These are phyloP conservation scores for Sporothrix schenckii DNA, from an alignment of 2,329 filamentous ascomycete genomes.

Conservation along the genomic window DNA sequence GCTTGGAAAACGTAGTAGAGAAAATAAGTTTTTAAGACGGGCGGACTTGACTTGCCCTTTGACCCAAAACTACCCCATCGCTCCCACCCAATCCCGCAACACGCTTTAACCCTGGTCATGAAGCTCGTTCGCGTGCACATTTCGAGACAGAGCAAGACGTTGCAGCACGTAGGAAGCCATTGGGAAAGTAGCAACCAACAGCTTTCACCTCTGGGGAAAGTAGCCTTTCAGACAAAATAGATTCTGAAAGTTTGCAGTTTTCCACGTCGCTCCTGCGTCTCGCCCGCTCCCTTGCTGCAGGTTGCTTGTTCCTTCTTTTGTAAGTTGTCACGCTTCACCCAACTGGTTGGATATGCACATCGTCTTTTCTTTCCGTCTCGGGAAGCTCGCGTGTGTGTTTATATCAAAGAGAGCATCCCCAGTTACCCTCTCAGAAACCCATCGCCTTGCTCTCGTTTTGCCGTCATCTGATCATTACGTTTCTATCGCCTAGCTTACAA, in stretches of 20 bases:
- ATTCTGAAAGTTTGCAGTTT: background rate
- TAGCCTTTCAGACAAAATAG: background rate
- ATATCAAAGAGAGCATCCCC: conserved; percentile 10
- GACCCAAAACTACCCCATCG: background rate
- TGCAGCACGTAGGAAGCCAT: background rate
- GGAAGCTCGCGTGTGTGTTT: background rate
- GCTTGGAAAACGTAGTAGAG: no score
- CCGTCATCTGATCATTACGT: background rate
- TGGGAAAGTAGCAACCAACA: conserved; percentile 16
- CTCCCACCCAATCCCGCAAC: conserved; percentile 15
- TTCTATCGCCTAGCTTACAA: background rate
- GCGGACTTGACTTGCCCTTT: background rate
- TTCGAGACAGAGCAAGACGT: background rate
- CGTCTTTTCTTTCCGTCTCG: no score
- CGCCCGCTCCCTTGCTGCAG: background rate
- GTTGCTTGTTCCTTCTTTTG: background rate
- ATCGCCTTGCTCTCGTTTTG: background rate
- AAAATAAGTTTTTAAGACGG: background rate
- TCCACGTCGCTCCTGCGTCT: conserved; percentile 3
- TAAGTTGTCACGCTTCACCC: background rate
- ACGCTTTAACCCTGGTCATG: background rate
- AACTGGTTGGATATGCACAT: background rate
- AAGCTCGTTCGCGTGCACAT: background rate
- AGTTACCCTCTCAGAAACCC: background rate
- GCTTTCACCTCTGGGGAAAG: background rate